Percentiles rank a stretch among this genome's conserved stretches.
Evolutionary conservation across 768 basidiomycete genomes (phyloP).

Genomic region (Phaffia tasmanica): DNA sequence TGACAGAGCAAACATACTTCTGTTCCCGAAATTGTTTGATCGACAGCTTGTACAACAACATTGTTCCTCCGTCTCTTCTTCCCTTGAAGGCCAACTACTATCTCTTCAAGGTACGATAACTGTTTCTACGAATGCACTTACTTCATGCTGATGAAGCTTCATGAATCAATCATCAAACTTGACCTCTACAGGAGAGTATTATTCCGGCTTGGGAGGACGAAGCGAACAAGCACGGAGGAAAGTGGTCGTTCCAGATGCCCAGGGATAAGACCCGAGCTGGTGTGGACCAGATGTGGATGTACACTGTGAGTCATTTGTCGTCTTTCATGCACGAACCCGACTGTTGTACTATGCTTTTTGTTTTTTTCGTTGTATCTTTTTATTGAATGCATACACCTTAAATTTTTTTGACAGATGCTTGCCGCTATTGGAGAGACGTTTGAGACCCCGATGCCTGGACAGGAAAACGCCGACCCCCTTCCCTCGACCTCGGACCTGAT

Average conservation of each 20-base stretch:
- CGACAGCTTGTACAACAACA: slow-evolving; percentile 81
- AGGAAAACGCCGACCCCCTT: slow-evolving; percentile 34
- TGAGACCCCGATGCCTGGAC: slow-evolving; percentile 56
- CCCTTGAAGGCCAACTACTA: slow-evolving; percentile 99
- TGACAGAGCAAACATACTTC: background rate
- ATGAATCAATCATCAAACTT: slow-evolving; percentile 35
- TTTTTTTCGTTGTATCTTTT: background rate
- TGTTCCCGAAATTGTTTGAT: background rate
- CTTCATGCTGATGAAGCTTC: background rate
- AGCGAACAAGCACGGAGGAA: slow-evolving; percentile 92
- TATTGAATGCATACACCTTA: background rate
- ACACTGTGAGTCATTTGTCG: slow-evolving; percentile 54
- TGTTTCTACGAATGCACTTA: background rate
- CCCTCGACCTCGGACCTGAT: slow-evolving; percentile 46
- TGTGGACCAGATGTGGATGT: slow-evolving; percentile 96
- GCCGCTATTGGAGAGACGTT: slow-evolving; percentile 99
- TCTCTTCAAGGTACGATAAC: slow-evolving; percentile 71
- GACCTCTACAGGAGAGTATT: slow-evolving; percentile 57
- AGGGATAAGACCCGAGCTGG: slow-evolving; percentile 76
- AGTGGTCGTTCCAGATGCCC: slow-evolving; percentile 97
- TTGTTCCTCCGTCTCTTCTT: slow-evolving; percentile 83
- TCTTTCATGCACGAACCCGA: background rate
- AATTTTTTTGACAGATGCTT: slow-evolving; percentile 62
- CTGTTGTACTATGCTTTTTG: background rate
- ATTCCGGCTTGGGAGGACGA: slow-evolving; percentile 97